Evolutionary conservation across 140 eudicot species (phyloP), one percentile per base, ranked within the genome.

Genomic region (Stevia rebaudiana): DNA sequence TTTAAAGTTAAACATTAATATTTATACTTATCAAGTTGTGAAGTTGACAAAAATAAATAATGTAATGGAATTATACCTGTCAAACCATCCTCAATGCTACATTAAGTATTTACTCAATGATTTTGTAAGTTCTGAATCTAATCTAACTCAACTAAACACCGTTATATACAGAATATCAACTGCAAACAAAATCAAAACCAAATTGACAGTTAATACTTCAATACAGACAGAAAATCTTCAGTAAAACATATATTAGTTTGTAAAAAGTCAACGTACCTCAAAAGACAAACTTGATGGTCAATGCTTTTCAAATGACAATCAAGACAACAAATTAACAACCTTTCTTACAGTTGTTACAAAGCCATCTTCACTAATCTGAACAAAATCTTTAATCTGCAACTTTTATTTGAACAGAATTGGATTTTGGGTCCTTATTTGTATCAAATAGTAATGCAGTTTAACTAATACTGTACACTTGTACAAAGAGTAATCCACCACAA

Each of bases 151-250:
- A 54, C 65, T 43, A 36, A 53, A 52, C 60, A 52, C 69, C 74
- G 44, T 59, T 68, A 76, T 72, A 62, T 79, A 80, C 81, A 80
- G 42, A 57, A 44, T 17, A 49, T 53, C 67, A 70, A 78, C 81
- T 70, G 86, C 76, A 66, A 41, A 40, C 65, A 71, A 40, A 65
- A 33, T 44, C 59, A 28, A 54, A 50, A 46, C 11, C 43, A 31
- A 31, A 56, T 9, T 8, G 5, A 67, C 23, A 24, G n/a, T 71
- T 22, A 24, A 28, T 33, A 53, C 59, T 11, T 71, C 17, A 24
- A 28, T 33, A 53, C 59, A 53, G 1, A 36, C 15, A 19, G 41
- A 53, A 18, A 30, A 33, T 0, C 18, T 17, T 36, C 1, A 35
- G 18, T 4, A 7, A 57, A 57, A 57, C 25, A 56, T 57, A 57